Evolutionary conservation across 805 yeast species (phyloP).

Genomic region (Saccharomycopsis sp.): DNA sequence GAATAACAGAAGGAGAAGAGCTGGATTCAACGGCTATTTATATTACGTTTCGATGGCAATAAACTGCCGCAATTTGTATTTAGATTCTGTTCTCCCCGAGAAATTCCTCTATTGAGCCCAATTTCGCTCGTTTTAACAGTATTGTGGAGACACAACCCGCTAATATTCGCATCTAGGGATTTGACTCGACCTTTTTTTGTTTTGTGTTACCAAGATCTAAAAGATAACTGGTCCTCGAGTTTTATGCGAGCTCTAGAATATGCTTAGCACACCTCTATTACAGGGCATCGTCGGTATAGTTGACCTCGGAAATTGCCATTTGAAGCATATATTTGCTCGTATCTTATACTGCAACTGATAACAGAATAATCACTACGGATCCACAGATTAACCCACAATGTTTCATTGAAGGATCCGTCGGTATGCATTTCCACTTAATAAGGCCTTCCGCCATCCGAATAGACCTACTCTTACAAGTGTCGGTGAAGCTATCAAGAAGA

Average conservation of each 20-base stretch:
- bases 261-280: not conserved
- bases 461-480: too few relatives aligned
- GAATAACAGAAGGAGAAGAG: not conserved
- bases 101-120: too few relatives aligned
- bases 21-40: not conserved
- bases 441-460: too few relatives aligned
- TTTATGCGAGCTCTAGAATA: not conserved
- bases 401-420: not conserved
- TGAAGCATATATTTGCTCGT: not conserved
- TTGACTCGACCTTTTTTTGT: too few relatives aligned
- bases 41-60: too few relatives aligned
- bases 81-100: too few relatives aligned
- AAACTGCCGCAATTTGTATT: too few relatives aligned
- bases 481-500: too few relatives aligned
- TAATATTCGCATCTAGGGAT: too few relatives aligned
- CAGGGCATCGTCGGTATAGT: not conserved
- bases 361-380: not conserved
- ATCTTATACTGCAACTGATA: not conserved
- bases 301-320: not conserved
- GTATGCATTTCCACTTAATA: not conserved
- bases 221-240: not conserved
- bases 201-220: too few relatives aligned
- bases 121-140: too few relatives aligned
- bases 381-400: not conserved
- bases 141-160: too few relatives aligned